phyloP scores from a whole-genome alignment of 1,139 yeast genomes.

The Scheffersomyces lignicola region DNA sequence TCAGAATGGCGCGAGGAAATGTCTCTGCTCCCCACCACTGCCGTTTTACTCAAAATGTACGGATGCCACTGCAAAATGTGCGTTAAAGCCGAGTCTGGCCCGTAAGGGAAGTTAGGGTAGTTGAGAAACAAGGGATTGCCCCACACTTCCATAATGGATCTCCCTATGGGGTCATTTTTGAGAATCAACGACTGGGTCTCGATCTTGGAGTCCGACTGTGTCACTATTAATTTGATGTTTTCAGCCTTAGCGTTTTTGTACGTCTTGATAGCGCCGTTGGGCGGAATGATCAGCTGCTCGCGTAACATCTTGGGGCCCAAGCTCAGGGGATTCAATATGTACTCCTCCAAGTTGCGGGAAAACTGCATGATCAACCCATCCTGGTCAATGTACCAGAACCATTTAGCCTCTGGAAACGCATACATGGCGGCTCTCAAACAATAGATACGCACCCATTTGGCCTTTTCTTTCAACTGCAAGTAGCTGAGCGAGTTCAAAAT shows the following conservation, averaged over 20 bases:
- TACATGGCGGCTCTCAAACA: slow-evolving; percentile 78
- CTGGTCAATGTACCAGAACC: slow-evolving; percentile 84
- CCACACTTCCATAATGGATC: slow-evolving; percentile 74
- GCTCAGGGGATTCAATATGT: slow-evolving; percentile 55
- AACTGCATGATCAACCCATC: slow-evolving; percentile 70
- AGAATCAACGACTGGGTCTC: slow-evolving; percentile 71
- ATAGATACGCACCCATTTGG: slow-evolving; percentile 61
- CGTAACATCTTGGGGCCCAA: slow-evolving; percentile 59
- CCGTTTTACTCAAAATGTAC: slow-evolving; percentile 65
- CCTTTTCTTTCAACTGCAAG: slow-evolving; percentile 32
- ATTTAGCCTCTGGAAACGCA: slow-evolving; percentile 81
- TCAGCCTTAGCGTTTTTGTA: slow-evolving; percentile 59
- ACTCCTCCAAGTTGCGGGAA: slow-evolving; percentile 54
- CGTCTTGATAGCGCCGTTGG: slow-evolving; percentile 68
- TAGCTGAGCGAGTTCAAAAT: slow-evolving; percentile 43
- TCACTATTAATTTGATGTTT: slow-evolving; percentile 56
- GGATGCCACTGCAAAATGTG: slow-evolving; percentile 97
- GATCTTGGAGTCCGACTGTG: slow-evolving; percentile 62
- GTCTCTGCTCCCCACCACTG: slow-evolving; percentile 61
- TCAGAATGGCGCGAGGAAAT: slow-evolving; percentile 32
- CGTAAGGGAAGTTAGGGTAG: slow-evolving; percentile 60
- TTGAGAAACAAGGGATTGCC: slow-evolving; percentile 65
- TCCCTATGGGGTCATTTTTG: slow-evolving; percentile 62
- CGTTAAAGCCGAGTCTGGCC: slow-evolving; percentile 67
- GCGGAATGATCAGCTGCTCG: slow-evolving; percentile 70